phyloP scores from a whole-genome alignment of 2,329 filamentous ascomycete genomes.

The Fusarium sp. region DNA sequence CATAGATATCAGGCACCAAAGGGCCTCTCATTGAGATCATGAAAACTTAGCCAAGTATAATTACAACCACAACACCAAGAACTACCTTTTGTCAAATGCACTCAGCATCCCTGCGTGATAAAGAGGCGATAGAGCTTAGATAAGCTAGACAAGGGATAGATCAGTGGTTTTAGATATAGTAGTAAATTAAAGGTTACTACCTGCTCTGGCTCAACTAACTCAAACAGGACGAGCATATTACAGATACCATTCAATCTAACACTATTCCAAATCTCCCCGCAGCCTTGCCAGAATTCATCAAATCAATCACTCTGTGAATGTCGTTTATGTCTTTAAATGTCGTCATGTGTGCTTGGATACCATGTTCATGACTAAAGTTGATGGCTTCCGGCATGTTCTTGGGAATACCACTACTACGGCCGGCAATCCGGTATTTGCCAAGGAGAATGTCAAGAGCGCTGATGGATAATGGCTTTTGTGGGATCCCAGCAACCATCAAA shows the following conservation, averaged over 20 bases:
- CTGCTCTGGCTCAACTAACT: too few species aligned
- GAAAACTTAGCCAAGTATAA: too few species aligned
- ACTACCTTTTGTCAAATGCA: too few species aligned
- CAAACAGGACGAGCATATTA: not conserved
- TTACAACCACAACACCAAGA: too few species aligned
- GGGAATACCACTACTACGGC: constrained; percentile 56
- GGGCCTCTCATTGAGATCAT: too few species aligned
- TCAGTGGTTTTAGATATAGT: not conserved
- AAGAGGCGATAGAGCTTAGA: not conserved
- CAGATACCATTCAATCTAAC: not conserved
- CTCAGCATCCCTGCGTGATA: too few species aligned
- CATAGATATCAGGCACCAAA: too few species aligned
- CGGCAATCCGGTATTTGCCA: constrained; percentile 55
- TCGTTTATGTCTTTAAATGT: not conserved
- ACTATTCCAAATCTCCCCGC: not conserved
- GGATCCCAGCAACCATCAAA: constrained; percentile 58
- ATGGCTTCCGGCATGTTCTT: constrained; percentile 57
- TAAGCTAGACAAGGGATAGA: not conserved
- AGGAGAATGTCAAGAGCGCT: constrained; percentile 54
- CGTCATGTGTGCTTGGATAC: constrained; percentile 1
- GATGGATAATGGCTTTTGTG: constrained; percentile 50
- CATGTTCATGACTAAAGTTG: constrained; percentile 56
- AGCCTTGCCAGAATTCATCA: not conserved
- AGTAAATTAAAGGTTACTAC: constrained; percentile 29
- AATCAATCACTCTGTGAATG: not conserved